These are phyloP conservation scores for Cyclostephanos tholiformis DNA, from an alignment of 108 stramenopile genomes.

Conservation along the genomic window DNA sequence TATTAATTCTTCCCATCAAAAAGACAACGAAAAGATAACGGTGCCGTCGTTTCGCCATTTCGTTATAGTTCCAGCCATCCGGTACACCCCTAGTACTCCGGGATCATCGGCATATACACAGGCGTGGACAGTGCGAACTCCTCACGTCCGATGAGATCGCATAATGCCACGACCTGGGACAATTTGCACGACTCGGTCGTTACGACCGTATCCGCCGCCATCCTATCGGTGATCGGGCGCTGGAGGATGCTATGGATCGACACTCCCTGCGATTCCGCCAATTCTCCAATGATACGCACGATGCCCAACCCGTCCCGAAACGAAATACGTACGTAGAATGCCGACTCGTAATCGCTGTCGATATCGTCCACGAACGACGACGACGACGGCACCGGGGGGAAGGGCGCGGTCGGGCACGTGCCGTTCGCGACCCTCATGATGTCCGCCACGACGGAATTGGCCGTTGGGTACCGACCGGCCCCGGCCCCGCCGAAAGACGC, in stretches of 20 bases:
- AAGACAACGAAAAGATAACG: too few species aligned
- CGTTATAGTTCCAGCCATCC: too few species aligned
- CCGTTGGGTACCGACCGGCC: slow-evolving; percentile 93
- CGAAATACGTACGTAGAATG: slow-evolving; percentile 88
- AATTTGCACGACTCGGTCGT: slow-evolving; percentile 74
- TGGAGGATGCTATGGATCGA: slow-evolving; percentile 83
- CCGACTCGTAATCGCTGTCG: slow-evolving; percentile 69
- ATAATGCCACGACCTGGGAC: slow-evolving; percentile 58
- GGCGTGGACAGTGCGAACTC: slow-evolving; percentile 60
- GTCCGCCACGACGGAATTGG: slow-evolving; percentile 94
- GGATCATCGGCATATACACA: slow-evolving; percentile 66
- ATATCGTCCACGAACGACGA: slow-evolving; percentile 44
- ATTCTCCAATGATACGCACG: slow-evolving; percentile 75
- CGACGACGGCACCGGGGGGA: slow-evolving; percentile 35
- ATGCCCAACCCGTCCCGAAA: slow-evolving; percentile 81
- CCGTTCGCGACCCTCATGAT: slow-evolving; percentile 71
- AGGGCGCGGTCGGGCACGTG: slow-evolving; percentile 41
- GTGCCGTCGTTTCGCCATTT: too few species aligned
- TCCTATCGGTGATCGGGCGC: slow-evolving; percentile 77
- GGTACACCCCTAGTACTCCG: slow-evolving; percentile 29
- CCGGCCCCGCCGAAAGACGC: slow-evolving; percentile 86
- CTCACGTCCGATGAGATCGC: slow-evolving; percentile 57
- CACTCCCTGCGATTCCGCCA: slow-evolving; percentile 80
- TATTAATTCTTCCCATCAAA: too few species aligned
- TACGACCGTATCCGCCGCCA: slow-evolving; percentile 78